These are phyloP conservation scores for Hypoxylon rickii DNA, from an alignment of 495 filamentous ascomycete species.

Conservation along the genomic window DNA sequence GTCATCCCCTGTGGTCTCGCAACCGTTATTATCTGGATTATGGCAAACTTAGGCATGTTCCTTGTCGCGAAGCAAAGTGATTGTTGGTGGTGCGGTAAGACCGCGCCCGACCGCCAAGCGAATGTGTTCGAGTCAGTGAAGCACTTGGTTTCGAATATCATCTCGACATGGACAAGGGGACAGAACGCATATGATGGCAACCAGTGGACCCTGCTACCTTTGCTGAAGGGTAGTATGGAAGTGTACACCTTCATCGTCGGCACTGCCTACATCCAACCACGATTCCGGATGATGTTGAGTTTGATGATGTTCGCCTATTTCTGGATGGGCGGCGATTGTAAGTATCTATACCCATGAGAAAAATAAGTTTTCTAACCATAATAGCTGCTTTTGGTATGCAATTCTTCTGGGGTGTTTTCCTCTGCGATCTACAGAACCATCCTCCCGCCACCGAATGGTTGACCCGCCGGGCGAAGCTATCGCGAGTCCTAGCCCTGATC, in stretches of 20 bases:
- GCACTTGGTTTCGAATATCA: slow-evolving; percentile 49
- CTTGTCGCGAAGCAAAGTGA: slow-evolving; percentile 59
- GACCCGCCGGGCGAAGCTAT: slow-evolving; percentile 50
- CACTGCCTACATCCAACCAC: slow-evolving; percentile 59
- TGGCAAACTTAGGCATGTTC: slow-evolving; percentile 63
- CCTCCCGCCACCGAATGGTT: slow-evolving; percentile 56
- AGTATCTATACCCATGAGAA: slow-evolving; percentile 14
- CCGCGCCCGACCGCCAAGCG: slow-evolving; percentile 51
- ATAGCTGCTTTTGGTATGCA: slow-evolving; percentile 63
- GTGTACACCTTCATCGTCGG: slow-evolving; percentile 62
- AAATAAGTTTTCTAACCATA: neutral
- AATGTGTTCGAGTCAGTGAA: slow-evolving; percentile 43
- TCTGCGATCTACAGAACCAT: slow-evolving; percentile 64
- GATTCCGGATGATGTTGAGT: slow-evolving; percentile 59
- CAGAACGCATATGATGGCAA: slow-evolving; percentile 66
- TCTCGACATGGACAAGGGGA: slow-evolving; percentile 62
- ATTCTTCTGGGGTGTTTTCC: slow-evolving; percentile 66
- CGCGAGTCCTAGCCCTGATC: slow-evolving; percentile 49
- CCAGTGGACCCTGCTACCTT: slow-evolving; percentile 68
- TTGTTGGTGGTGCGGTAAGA: slow-evolving; percentile 64
- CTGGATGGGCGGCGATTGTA: slow-evolving; percentile 54
- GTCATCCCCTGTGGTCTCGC: slow-evolving; percentile 64
- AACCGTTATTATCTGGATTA: slow-evolving; percentile 60
- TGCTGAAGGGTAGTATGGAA: slow-evolving; percentile 65
- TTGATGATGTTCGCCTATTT: slow-evolving; percentile 58